phyloP scores from a whole-genome alignment of 139 green algal species.

The Deuterostichococcus epilithicus region DNA sequence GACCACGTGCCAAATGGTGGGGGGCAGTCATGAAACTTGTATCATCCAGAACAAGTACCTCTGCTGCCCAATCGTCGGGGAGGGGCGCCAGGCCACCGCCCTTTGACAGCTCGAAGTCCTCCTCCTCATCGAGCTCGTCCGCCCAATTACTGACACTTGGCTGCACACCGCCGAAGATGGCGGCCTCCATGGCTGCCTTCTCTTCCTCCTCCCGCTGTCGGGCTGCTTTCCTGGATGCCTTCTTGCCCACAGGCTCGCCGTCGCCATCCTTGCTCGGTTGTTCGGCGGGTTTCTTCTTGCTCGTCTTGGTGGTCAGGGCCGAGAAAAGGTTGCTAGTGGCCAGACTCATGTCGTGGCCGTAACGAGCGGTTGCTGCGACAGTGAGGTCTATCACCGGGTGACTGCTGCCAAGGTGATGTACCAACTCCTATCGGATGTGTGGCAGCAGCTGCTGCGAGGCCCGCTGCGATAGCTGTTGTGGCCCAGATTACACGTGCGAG shows the following conservation, averaged over 20 bases:
- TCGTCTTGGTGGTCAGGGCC: background rate
- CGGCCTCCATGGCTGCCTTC: background rate
- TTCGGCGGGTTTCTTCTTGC: background rate
- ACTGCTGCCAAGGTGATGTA: too few relatives aligned
- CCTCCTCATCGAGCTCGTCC: background rate
- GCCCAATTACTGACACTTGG: background rate
- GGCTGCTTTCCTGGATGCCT: background rate
- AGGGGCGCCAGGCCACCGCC: background rate
- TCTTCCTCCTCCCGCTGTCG: background rate
- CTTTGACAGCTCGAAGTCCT: background rate
- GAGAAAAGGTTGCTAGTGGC: background rate
- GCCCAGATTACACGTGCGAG: too few relatives aligned
- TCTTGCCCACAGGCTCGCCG: background rate
- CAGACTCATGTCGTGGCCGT: background rate
- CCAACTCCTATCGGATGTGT: too few relatives aligned
- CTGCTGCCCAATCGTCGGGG: background rate
- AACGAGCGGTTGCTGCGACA: too few relatives aligned
- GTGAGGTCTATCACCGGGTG: too few relatives aligned
- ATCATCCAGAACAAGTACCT: background rate
- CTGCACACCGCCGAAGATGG: background rate
- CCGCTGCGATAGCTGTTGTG: too few relatives aligned
- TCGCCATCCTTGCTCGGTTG: slow-evolving; percentile 1
- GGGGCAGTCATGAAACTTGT: background rate
- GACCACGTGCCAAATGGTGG: too few relatives aligned
- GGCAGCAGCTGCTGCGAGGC: too few relatives aligned